Percentiles rank a stretch among this genome's conserved stretches.
Evolutionary conservation across 805 yeast species (phyloP).

Genomic region (Wickerhamomyces rabaulensis): DNA sequence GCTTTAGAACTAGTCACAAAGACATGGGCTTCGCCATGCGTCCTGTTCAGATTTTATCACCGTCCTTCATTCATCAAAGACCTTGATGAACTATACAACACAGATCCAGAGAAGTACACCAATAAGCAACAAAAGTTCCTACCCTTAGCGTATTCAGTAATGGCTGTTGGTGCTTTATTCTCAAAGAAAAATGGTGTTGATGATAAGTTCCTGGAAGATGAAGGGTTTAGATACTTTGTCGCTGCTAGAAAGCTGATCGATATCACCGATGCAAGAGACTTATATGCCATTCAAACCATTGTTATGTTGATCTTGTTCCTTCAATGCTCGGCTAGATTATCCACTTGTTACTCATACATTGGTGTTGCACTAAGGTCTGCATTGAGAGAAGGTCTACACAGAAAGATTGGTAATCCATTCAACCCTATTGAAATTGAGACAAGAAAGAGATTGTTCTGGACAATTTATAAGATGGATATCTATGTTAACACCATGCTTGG

Average conservation of each 20-base stretch:
- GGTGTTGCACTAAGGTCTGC: conserved; percentile 86
- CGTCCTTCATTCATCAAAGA: conserved; percentile 75
- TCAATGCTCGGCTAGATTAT: conserved; percentile 82
- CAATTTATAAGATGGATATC: conserved; percentile 85
- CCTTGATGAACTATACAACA: conserved; percentile 67
- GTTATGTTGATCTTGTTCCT: conserved; percentile 82
- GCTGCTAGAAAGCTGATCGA: conserved; percentile 79
- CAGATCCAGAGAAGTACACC: conserved; percentile 66
- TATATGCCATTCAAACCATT: conserved; percentile 76
- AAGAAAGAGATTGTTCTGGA: conserved; percentile 81
- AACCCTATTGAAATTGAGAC: conserved; percentile 81
- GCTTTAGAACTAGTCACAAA: conserved; percentile 68
- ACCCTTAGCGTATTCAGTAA: conserved; percentile 78
- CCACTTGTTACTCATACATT: conserved; percentile 84
- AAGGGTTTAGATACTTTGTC: conserved; percentile 73
- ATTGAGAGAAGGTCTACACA: conserved; percentile 74
- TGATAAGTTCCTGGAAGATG: conserved; percentile 48
- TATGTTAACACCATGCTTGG: conserved; percentile 86
- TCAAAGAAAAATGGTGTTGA: conserved; percentile 38
- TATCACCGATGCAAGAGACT: conserved; percentile 75
- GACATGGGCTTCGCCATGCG: conserved; percentile 85
- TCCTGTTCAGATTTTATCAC: conserved; percentile 79
- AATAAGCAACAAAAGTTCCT: conserved; percentile 69
- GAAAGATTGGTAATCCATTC: conserved; percentile 52
- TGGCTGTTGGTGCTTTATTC: conserved; percentile 85